Percentiles rank a stretch among this genome's conserved stretches.
phyloP scores from a whole-genome alignment of 1,284 basidiomycete species.

The Marasmius sp. region DNA sequence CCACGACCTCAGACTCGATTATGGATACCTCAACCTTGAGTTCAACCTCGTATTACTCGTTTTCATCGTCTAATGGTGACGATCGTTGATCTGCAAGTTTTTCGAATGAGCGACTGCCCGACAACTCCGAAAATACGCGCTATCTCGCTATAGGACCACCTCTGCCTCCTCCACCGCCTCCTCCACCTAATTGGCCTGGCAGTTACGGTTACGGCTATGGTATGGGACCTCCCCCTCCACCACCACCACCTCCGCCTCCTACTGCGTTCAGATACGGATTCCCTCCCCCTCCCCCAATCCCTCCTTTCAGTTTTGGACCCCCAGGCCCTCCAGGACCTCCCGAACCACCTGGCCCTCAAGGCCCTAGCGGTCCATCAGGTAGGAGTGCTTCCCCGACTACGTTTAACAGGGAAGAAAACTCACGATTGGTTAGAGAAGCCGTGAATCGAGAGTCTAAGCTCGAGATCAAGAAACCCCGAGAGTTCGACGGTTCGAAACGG shows the following conservation, averaged over 20 bases:
- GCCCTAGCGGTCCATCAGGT: background rate
- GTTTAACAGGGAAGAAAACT: background rate
- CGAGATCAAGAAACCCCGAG: background rate
- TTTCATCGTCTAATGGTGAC: too few species aligned
- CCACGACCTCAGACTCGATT: too few species aligned
- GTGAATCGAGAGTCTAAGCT: background rate
- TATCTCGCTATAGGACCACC: too few species aligned
- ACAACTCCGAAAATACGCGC: too few species aligned
- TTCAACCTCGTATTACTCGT: too few species aligned
- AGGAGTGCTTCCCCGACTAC: background rate
- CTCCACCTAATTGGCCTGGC: too few species aligned
- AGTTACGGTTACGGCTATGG: too few species aligned
- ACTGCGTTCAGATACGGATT: background rate
- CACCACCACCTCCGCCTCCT: background rate
- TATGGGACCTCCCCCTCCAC: too few species aligned
- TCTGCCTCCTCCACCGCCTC: background rate
- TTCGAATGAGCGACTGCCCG: too few species aligned
- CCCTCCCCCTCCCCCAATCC: background rate
- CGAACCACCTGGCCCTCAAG: background rate
- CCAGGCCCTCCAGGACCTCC: background rate
- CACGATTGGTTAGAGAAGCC: background rate
- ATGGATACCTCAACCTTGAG: too few species aligned
- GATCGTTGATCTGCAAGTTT: too few species aligned
- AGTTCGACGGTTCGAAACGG: conserved; percentile 1
- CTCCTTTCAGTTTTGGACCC: background rate